Conservation (phyloP, 768 basidiomycete genomes). For the Leucogyrophana mollusca region DNA sequence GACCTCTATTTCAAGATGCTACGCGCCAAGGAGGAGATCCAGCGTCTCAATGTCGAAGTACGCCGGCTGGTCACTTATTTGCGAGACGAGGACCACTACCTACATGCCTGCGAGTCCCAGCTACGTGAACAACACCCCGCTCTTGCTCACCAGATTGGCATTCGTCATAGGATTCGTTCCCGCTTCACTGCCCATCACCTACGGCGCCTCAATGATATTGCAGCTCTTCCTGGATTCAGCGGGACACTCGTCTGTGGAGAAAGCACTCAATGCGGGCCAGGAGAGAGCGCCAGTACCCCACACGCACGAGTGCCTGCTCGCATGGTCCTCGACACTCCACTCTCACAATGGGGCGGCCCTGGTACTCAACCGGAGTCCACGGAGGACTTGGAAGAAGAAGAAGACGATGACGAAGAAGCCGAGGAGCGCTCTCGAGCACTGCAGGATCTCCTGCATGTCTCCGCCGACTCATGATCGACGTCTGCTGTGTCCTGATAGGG, state of each 20-base stretch:
- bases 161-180: not conserved
- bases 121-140: not conserved
- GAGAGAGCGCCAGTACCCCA: not conserved
- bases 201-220: not conserved
- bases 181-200: not conserved
- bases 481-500: too few species aligned
- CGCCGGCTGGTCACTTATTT: constrained; percentile 4
- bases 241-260: not conserved
- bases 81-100: not conserved
- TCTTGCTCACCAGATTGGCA: not conserved
- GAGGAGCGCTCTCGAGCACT: not conserved
- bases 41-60: constrained; percentile 26
- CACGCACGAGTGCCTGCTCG: not conserved
- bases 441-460: too few species aligned
- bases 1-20: constrained; percentile 12
- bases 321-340: not conserved
- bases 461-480: too few species aligned
- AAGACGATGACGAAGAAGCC: not conserved
- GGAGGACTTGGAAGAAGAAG: not conserved
- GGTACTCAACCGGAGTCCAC: not conserved
- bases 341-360: not conserved
- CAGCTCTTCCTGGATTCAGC: not conserved
- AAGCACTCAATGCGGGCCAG: not conserved
- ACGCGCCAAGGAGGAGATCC: constrained; percentile 19
- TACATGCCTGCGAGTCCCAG: not conserved